Evolutionary conservation across 2,329 filamentous ascomycete genomes (phyloP), one percentile per base, ranked within the genome.

Genomic region (Talaromyces sp.): DNA sequence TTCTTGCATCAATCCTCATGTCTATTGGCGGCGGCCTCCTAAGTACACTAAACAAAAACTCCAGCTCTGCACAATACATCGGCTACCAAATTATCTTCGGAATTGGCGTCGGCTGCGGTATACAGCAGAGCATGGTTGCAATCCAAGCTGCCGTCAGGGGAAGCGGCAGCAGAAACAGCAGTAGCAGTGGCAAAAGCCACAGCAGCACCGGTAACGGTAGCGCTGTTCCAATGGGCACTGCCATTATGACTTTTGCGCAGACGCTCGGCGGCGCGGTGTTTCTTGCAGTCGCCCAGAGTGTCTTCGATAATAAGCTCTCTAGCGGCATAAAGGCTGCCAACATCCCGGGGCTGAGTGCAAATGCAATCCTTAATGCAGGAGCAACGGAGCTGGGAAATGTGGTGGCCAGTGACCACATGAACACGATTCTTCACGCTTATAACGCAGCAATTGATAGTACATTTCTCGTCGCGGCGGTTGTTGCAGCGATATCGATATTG

Each of bases 211-310:
- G 28, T 12, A 33, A 30, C 16, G 27, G 27, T 9, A 31, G 27
- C 7, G 50, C 50, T 47, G 66, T 78, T 1, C 69, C 76, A 5
- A 69, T 65, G 23, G 76, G 71, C 3, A 72, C 71, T 1, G 71
- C 73, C 0, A 65, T 76, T 0, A 64, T 76, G 10, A 70, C 73
- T 55, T 78, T 79, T 58, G 51, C 67, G 5, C 74, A 78, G 63
- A 74, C 70, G 2, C 66, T 79, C 2, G 76, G 74, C 3, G 76
- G 75, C 1, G 66, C 75, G 0, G 59, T 78, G 14, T 77, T 75
- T 36, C 64, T 76, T 18, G 73, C 72, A 1, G 70, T 76, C 5
- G 72, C 61, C 2, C 73, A 78, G 64, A 77, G 74, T 9, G 65
- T 78, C 1, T 77, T 79, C 62, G 68, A 70, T 40, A 77, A 76